phyloP scores from a whole-genome alignment of 495 filamentous ascomycete genomes.

The Lineolata rhizophorae region DNA sequence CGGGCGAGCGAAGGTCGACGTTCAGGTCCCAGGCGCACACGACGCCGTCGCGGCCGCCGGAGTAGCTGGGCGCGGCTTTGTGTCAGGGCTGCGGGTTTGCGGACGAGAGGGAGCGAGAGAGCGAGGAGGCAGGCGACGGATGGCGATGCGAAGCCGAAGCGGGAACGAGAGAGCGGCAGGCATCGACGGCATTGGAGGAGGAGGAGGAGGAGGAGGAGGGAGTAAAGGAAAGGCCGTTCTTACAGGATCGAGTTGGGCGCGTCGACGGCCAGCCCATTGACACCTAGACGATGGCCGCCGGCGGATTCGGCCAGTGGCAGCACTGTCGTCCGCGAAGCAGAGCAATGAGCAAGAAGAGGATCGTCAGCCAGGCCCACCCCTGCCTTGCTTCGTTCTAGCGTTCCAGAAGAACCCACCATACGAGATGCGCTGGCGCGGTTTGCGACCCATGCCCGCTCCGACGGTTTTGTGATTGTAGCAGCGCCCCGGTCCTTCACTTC shows the following conservation, averaged over 20 bases:
- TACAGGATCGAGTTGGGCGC: constrained; percentile 68
- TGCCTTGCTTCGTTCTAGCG: not conserved
- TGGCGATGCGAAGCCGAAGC: too few species aligned
- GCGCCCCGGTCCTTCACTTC: too few species aligned
- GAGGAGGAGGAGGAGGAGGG: too few species aligned
- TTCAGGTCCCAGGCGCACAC: constrained; percentile 90
- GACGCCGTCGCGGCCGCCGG: constrained; percentile 83
- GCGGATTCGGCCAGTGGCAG: constrained; percentile 81
- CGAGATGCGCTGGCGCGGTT: constrained; percentile 15
- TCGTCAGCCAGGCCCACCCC: too few species aligned
- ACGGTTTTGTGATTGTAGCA: constrained; percentile 1
- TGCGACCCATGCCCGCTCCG: constrained; percentile 14
- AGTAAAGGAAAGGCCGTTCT: constrained; percentile 2
- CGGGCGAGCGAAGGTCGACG: constrained; percentile 23
- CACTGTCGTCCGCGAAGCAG: constrained; percentile 36
- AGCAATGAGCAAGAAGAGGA: constrained; percentile 1
- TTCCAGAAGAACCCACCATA: constrained; percentile 13
- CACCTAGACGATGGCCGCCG: constrained; percentile 77
- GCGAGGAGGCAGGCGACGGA: too few species aligned
- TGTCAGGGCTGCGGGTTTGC: too few species aligned
- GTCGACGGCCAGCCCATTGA: constrained; percentile 84
- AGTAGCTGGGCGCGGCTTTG: constrained; percentile 47
- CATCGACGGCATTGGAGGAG: too few species aligned
- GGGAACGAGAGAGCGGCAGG: too few species aligned
- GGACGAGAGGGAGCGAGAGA: too few species aligned